Evolutionary conservation across 306 rosid species (phyloP), one percentile per base, ranked within the genome.

Genomic region (Vigna radiata): DNA sequence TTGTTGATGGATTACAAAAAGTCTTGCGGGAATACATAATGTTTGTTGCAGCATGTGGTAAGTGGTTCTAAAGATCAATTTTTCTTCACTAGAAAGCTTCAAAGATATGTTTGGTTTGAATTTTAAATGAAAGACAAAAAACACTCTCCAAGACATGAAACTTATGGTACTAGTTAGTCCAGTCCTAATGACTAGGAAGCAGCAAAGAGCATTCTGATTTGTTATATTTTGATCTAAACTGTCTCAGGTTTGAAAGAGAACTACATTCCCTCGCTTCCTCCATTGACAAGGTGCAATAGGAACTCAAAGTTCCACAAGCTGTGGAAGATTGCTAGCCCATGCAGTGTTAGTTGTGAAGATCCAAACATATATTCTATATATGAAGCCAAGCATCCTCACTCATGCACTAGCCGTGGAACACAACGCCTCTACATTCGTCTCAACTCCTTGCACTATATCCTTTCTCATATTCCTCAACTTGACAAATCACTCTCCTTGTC

Each of bases 401-500:
- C 94, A 0, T 89, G 90, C 23, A 95, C 98, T 1, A 95, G 97
- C 82, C 83, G 97, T 7, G 98, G 96, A 64, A 92, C 97, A 0
- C 98, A 95, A 18, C 98, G 98, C 77, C 95, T 95, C 11, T 95
- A 92, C 84, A 89, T 95, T 68, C 96, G 98, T n/a, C 92, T 92
- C 84, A 95, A 95, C 87, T 86, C 97, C 43, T 72, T 95, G 60
- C 89, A 90, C 55, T 81, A 86, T 27, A 83, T 95, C 60, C 90
- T 85, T 13, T 61, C 92, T 49, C 85, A 88, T 46, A 84, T 92
- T 21, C 84, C 88, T 3, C 70, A 88, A 16, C 77, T 95, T 2
- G 91, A 88, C 70, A 95, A 95, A 85, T 15, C 90, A 17, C 93
- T 95, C 44, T 81, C 87, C 37, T 62, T 92, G 16, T 72, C 83